A percentile compares a stretch with the other conserved stretches of the same genome.
Conservation (phyloP, 305 asterid species). For the Monarda citriodora region DNA sequence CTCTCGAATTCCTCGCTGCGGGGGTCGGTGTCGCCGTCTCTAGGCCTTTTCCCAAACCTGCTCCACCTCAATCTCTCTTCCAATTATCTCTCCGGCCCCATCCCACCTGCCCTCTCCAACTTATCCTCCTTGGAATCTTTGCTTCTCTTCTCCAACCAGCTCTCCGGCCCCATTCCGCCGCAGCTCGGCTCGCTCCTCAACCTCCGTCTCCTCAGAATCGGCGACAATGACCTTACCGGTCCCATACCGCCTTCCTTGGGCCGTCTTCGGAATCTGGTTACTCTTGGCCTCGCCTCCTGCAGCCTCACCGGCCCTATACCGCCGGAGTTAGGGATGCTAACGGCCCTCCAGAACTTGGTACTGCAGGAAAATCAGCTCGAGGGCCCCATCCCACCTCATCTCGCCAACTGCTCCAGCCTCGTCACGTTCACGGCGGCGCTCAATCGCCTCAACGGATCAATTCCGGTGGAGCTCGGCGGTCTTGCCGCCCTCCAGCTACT, state of each 20-base stretch:
- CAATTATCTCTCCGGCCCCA: constrained; percentile 78
- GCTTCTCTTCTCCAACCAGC: constrained; percentile 80
- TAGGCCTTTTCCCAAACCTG: constrained; percentile 62
- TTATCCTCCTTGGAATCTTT: constrained; percentile 65
- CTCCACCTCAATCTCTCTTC: constrained; percentile 86
- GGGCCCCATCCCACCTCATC: constrained; percentile 65
- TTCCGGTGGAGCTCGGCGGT: constrained; percentile 48
- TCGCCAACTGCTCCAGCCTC: constrained; percentile 64
- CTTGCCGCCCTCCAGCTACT: constrained; percentile 47
- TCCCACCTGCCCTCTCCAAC: constrained; percentile 84
- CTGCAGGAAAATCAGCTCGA: constrained; percentile 68
- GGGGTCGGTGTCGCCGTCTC: constrained; percentile 73
- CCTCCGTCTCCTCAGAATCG: constrained; percentile 63
- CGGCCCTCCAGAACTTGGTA: constrained; percentile 41
- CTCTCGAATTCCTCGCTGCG: constrained; percentile 53
- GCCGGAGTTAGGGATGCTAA: constrained; percentile 52
- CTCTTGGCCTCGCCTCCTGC: constrained; percentile 82
- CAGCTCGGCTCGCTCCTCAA: constrained; percentile 40
- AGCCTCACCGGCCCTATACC: constrained; percentile 65
- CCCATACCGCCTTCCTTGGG: constrained; percentile 56
- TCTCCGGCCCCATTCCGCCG: constrained; percentile 82
- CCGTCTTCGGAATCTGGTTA: constrained; percentile 38
- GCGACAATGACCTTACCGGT: constrained; percentile 80
- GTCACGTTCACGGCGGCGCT: constrained; percentile 55
- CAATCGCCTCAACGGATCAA: constrained; percentile 66